Conservation (phyloP, 2,329 filamentous ascomycete genomes). For the Colletotrichum sp. region DNA sequence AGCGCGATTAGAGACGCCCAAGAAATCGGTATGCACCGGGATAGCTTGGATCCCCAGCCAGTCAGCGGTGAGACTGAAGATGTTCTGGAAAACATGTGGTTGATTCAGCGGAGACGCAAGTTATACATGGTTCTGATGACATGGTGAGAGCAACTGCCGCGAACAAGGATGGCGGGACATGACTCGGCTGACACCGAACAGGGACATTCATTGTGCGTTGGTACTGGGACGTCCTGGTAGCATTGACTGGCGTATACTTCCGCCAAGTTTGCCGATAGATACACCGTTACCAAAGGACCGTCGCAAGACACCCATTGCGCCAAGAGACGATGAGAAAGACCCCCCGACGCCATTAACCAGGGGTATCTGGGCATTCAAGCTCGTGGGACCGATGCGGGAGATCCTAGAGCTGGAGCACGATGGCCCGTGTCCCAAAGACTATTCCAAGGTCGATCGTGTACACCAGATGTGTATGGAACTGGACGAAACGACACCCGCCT, state of each 20-base stretch:
- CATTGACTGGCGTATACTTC: conserved; percentile 52
- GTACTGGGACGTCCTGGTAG: conserved; percentile 62
- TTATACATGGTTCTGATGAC: conserved; percentile 60
- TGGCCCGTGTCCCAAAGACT: conserved; percentile 59
- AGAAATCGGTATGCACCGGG: conserved; percentile 64
- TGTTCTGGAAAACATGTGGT: conserved; percentile 62
- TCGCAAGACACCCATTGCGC: conserved; percentile 51
- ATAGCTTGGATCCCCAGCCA: conserved; percentile 56
- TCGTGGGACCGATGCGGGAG: conserved; percentile 53
- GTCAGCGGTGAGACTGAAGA: conserved; percentile 50
- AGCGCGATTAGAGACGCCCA: conserved; percentile 65
- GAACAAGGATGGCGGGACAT: conserved; percentile 7
- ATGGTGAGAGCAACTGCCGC: conserved; percentile 29
- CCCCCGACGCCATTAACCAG: conserved; percentile 63
- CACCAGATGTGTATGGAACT: conserved; percentile 56
- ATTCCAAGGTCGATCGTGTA: conserved; percentile 56
- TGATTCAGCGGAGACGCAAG: conserved; percentile 56
- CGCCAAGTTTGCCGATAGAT: conserved; percentile 59
- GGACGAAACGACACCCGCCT: conserved; percentile 53
- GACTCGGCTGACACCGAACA: conserved; percentile 31
- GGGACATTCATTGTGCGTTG: conserved; percentile 59
- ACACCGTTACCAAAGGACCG: conserved; percentile 51
- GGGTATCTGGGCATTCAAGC: conserved; percentile 53
- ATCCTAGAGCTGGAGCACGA: conserved; percentile 62
- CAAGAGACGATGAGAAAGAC: conserved; percentile 50